These are phyloP conservation scores for Lolium perenne DNA, from an alignment of 176 grass and related monocot genomes.

Conservation along the genomic window DNA sequence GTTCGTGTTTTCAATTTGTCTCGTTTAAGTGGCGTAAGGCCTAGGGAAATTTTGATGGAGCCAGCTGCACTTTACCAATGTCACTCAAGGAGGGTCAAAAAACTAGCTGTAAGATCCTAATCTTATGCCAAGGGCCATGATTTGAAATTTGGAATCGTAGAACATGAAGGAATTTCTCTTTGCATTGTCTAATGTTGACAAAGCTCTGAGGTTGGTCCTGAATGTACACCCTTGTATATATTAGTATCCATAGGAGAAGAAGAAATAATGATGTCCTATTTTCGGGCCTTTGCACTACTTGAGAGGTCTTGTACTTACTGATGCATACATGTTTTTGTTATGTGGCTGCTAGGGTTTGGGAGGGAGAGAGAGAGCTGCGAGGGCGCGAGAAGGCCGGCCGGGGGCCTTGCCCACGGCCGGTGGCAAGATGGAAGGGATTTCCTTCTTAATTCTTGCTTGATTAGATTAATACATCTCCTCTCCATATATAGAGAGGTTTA, in stretches of 20 bases:
- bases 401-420: too few relatives aligned
- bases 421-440: too few relatives aligned
- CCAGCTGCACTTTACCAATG: slow-evolving; percentile 83
- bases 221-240: slow-evolving; percentile 1
- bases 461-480: too few relatives aligned
- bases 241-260: background rate
- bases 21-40: slow-evolving; percentile 58
- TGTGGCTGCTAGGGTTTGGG: too few relatives aligned
- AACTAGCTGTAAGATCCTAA: slow-evolving; percentile 83
- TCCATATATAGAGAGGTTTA: too few relatives aligned
- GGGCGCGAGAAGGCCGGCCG: too few relatives aligned
- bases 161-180: slow-evolving; percentile 9
- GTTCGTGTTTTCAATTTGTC: slow-evolving; percentile 96
- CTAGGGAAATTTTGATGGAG: slow-evolving; percentile 72
- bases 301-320: slow-evolving; percentile 32
- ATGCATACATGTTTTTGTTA: background rate
- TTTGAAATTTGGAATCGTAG: slow-evolving; percentile 38
- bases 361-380: too few relatives aligned
- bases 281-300: slow-evolving; percentile 17
- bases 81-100: slow-evolving; percentile 93
- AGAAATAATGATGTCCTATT: background rate
- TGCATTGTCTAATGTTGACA: slow-evolving; percentile 32
- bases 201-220: slow-evolving; percentile 5
- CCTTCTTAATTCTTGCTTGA: too few relatives aligned
- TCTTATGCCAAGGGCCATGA: slow-evolving; percentile 11